phyloP scores from a whole-genome alignment of 805 yeast species.

The Dipodascus geniculatus region DNA sequence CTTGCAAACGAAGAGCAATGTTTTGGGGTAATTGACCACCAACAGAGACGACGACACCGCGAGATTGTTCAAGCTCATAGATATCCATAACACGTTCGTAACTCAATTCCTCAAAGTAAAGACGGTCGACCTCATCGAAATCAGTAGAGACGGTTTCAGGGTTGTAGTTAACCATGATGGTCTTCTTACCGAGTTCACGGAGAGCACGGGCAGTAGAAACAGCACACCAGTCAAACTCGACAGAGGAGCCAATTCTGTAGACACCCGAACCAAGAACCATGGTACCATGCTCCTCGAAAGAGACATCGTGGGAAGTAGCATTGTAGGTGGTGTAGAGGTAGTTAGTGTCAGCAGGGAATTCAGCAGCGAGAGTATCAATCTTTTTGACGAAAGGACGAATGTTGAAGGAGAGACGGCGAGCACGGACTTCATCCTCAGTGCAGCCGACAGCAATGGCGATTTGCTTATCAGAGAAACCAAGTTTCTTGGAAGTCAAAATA shows the following conservation, averaged over 20 bases:
- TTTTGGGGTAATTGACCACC: conserved; percentile 98
- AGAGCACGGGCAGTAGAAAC: conserved; percentile 92
- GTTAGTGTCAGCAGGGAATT: conserved; percentile 95
- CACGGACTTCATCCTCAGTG: conserved; percentile 71
- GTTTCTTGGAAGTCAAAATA: conserved; percentile 71
- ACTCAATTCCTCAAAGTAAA: conserved; percentile 90
- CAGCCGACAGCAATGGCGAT: conserved; percentile 67
- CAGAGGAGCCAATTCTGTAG: conserved; percentile 96
- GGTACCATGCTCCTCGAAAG: conserved; percentile 80
- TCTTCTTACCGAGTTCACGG: conserved; percentile 75
- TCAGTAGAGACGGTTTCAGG: conserved; percentile 98
- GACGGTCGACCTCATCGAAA: conserved; percentile 94
- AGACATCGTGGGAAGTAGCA: conserved; percentile 75
- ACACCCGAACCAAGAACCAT: conserved; percentile 98
- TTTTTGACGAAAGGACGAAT: conserved; percentile 90
- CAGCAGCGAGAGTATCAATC: conserved; percentile 96
- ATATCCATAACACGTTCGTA: conserved; percentile 96
- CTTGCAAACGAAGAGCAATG: conserved; percentile 77
- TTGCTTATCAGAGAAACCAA: conserved; percentile 93
- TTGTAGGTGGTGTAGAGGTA: conserved; percentile 93
- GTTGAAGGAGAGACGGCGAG: conserved; percentile 65
- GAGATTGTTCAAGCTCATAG: conserved; percentile 80
- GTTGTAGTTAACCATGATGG: conserved; percentile 94
- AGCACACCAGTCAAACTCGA: conserved; percentile 99
- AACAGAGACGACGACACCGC: conserved; percentile 89